Base-by-base conservation (phyloP, 1,139 yeast species). In the Suhomyces chickasaworum region DNA sequence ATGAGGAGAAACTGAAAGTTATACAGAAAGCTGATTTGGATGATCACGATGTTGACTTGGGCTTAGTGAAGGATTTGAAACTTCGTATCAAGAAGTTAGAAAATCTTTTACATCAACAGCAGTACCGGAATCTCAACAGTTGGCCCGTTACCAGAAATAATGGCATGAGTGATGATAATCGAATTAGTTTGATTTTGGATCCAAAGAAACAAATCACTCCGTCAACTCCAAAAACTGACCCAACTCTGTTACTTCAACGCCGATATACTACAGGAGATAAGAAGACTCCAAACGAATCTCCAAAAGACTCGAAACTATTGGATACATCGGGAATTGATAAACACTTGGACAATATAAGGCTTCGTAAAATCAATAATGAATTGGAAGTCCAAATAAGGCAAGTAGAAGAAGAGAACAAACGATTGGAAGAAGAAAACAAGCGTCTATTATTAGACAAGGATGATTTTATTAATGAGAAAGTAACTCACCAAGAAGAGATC, bases 51-150 rank as follows among this genome's bases (percentile, higher is more conserved):
- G 53, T 56, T 44, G 75, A 73, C 50, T 58, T 68, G 36, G 68
- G 72, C 37, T 53, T 78, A 10, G 67, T 83, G 3, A 74, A 73
- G 52, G 87, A 86, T 0, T 78, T 84, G 50, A 80, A 81, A 56
- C 63, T 72, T 16, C 65, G 90, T 46, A 83, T 86, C 20, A 77
- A 73, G 53, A 85, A 83, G 54, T 68, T 86, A 41, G 95, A 86
- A 55, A 81, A 77, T 47, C 63, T 85, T 27, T 63, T 86, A 12
- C 90, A 85, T 58, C 89, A 84, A 54, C 83, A 80, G 39, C 86
- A 79, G 51, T 81, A 77, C 57, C 77, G 78, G 42, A 78, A 81
- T 49, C 68, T 81, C 23, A 71, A 75, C n/a, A 75, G 71, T 34
- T 81, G 87, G 87, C 86, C 87, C 1, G 63, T 61, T 5, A 54